Evolutionary conservation across 176 grass and related monocot genomes (phyloP).

Genomic region (Carex cristatella): DNA sequence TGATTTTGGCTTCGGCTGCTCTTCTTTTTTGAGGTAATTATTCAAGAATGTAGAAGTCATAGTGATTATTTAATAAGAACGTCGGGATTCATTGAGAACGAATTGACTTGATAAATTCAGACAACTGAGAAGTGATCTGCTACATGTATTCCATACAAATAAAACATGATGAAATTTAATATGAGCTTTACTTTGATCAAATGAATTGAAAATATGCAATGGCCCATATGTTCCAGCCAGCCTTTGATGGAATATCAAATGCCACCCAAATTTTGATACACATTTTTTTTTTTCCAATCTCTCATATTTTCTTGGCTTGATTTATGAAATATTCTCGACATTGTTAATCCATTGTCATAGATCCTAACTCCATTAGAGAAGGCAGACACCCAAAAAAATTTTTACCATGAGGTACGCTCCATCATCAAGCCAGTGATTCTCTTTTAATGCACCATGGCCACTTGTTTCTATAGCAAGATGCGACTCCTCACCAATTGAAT

Average conservation of each 20-base stretch:
- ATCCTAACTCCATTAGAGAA: neutral
- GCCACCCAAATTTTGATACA: neutral
- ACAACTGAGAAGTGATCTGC: neutral
- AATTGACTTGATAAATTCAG: neutral
- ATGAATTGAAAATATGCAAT: neutral
- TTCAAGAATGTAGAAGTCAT: neutral
- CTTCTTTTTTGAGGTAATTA: neutral
- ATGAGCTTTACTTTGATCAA: neutral
- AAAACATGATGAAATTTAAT: neutral
- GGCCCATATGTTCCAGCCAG: neutral
- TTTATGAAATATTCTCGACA: neutral
- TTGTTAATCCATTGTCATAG: neutral
- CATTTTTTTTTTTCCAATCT: neutral
- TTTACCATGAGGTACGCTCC: constrained; percentile 93
- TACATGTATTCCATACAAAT: neutral
- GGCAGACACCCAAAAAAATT: neutral
- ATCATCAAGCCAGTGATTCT: constrained; percentile 98
- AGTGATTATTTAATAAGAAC: neutral
- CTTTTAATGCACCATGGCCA: constrained; percentile 95
- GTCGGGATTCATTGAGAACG: neutral
- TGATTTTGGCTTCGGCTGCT: neutral
- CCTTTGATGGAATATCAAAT: neutral
- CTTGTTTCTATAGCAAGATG: constrained; percentile 99
- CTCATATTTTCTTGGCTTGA: neutral
- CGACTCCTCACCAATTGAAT: constrained; percentile 83